A percentile compares a stretch with the other conserved stretches of the same genome.
Evolutionary conservation across 116 monocot species (phyloP).

Genomic region (Trichopus zeylanicus): DNA sequence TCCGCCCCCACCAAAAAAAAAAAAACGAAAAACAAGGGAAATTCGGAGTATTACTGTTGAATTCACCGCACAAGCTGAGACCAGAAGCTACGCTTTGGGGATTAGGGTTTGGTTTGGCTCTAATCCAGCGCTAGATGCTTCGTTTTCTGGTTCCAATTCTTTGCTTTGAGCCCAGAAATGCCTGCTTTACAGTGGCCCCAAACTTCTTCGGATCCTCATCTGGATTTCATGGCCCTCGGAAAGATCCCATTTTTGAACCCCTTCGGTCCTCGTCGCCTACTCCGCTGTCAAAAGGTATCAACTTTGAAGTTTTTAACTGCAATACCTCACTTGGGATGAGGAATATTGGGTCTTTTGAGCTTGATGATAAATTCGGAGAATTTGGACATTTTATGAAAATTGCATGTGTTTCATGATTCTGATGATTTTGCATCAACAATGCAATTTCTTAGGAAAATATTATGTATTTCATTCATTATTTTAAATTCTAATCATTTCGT

Average conservation of each 20-base stretch:
- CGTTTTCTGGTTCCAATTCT: neutral
- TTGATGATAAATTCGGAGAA: neutral
- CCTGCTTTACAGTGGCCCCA: neutral
- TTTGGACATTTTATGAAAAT: neutral
- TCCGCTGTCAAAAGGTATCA: neutral
- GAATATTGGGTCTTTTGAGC: neutral
- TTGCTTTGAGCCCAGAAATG: neutral
- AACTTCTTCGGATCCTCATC: neutral
- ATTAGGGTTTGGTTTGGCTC: neutral
- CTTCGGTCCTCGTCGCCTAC: neutral
- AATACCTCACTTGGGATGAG: no score
- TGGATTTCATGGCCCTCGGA: neutral
- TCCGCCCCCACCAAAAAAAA: no score
- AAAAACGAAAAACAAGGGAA: no score
- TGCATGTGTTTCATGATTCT: neutral
- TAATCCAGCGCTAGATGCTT: neutral
- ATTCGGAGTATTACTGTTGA: no score
- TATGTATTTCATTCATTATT: neutral
- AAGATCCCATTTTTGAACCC: neutral
- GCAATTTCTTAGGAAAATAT: no score
- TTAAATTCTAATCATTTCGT: no score
- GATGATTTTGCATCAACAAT: no score
- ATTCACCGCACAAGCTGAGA: no score
- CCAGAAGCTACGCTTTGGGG: no score
- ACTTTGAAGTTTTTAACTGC: neutral